Percentiles rank a stretch among this genome's conserved stretches.
phyloP scores from a whole-genome alignment of 1,284 basidiomycete genomes.

The Bondarzewia mesenterica region DNA sequence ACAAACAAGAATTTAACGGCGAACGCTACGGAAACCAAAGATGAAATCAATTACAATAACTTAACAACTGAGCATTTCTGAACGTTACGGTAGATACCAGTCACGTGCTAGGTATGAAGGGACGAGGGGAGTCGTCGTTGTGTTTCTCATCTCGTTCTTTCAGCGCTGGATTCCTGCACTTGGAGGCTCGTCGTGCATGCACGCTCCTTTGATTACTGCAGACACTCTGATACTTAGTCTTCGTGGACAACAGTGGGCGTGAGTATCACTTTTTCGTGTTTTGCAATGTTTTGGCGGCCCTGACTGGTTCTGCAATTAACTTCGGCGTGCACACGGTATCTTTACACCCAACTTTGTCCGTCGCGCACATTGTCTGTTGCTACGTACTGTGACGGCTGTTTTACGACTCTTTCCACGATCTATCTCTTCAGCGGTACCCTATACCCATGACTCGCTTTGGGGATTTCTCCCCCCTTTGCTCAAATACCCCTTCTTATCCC shows the following conservation, averaged over 20 bases:
- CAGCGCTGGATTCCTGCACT: too few relatives aligned
- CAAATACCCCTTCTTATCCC: slow-evolving; percentile 51
- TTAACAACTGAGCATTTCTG: too few relatives aligned
- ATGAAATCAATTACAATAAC: too few relatives aligned
- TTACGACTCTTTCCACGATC: slow-evolving; percentile 5
- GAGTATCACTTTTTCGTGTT: not conserved
- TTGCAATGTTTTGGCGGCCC: not conserved
- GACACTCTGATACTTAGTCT: not conserved
- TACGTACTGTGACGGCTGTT: not conserved
- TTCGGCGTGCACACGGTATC: not conserved
- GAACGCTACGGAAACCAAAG: too few relatives aligned
- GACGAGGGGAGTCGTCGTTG: too few relatives aligned
- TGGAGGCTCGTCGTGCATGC: not conserved
- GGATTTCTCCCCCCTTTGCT: slow-evolving; percentile 51
- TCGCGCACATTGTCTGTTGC: not conserved
- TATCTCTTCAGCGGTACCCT: not conserved
- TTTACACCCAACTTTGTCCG: not conserved
- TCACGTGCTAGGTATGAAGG: too few relatives aligned
- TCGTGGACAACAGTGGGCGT: not conserved
- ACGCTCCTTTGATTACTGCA: not conserved
- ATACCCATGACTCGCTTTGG: slow-evolving; percentile 46
- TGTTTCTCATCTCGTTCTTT: too few relatives aligned
- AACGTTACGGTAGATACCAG: too few relatives aligned
- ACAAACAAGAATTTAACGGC: too few relatives aligned
- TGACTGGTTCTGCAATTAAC: not conserved